Conservation (phyloP, 352 stramenopile genomes). For the Stramenopiles sp. region DNA sequence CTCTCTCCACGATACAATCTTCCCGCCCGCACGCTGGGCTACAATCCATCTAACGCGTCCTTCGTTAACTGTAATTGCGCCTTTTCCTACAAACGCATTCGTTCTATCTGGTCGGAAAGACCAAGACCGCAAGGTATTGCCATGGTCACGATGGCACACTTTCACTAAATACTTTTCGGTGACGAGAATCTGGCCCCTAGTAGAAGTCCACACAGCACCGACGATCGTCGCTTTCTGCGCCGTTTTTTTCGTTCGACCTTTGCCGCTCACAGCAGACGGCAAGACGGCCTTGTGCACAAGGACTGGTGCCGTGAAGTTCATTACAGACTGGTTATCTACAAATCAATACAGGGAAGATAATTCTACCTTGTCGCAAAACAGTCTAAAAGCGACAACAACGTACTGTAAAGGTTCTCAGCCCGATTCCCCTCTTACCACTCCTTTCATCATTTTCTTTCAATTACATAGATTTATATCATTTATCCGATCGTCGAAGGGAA, state of each 20-base stretch:
- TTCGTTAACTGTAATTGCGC: background rate
- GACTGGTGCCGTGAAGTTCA: background rate
- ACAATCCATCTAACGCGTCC: background rate
- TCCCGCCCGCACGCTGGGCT: background rate
- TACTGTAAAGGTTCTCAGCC: too few species aligned
- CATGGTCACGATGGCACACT: background rate
- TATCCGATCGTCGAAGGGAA: too few species aligned
- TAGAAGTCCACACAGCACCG: background rate
- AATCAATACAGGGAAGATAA: too few species aligned
- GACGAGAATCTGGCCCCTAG: background rate
- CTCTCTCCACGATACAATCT: background rate
- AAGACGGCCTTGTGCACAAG: background rate
- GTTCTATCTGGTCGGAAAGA: background rate
- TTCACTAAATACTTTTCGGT: background rate
- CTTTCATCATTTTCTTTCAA: too few species aligned
- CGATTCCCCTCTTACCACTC: too few species aligned
- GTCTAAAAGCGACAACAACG: too few species aligned
- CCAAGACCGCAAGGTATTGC: background rate
- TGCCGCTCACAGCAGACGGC: too few species aligned
- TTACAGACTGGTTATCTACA: too few species aligned
- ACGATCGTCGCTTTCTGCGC: background rate
- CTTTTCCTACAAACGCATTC: background rate
- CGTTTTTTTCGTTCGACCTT: background rate
- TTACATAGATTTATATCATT: too few species aligned
- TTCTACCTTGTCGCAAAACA: too few species aligned